Evolutionary conservation across 2,329 filamentous ascomycete species (phyloP).

Genomic region (Xylariaceae sp.): DNA sequence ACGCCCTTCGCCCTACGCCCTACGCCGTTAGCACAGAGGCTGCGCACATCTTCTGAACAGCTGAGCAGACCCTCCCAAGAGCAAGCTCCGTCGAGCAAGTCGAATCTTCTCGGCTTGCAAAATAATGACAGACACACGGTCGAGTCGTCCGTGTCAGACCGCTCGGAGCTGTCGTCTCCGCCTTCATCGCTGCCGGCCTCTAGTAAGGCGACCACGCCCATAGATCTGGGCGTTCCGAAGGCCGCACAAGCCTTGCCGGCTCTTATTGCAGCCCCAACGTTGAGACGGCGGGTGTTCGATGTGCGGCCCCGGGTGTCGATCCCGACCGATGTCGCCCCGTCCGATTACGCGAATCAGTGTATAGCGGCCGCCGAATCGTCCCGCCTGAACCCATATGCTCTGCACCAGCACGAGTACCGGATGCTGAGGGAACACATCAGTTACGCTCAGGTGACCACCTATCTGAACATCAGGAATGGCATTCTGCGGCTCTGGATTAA

Average conservation of each 20-base stretch:
- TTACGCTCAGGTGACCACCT: conserved; percentile 83
- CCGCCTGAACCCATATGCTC: conserved; percentile 77
- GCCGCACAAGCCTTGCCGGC: conserved; percentile 18
- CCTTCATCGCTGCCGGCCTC: conserved; percentile 41
- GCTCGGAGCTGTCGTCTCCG: conserved; percentile 47
- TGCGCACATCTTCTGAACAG: too few relatives aligned
- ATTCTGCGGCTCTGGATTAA: conserved; percentile 85
- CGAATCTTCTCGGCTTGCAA: conserved; percentile 4
- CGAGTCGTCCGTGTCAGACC: conserved; percentile 48
- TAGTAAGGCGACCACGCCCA: conserved; percentile 57
- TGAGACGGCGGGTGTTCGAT: conserved; percentile 38
- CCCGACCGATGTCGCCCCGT: conserved; percentile 61
- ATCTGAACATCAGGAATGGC: conserved; percentile 91
- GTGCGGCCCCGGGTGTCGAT: conserved; percentile 76
- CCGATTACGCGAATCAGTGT: conserved; percentile 85
- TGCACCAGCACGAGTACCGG: conserved; percentile 78
- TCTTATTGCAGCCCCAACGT: conserved; percentile 9
- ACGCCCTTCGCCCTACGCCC: too few relatives aligned
- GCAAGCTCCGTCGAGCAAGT: too few relatives aligned
- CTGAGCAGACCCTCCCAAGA: too few relatives aligned
- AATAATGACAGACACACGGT: conserved; percentile 24
- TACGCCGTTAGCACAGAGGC: too few relatives aligned
- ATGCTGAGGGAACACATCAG: conserved; percentile 76
- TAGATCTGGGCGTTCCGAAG: conserved; percentile 36
- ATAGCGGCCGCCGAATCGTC: conserved; percentile 84